Evolutionary conservation across 176 grass and related monocot species (phyloP), one percentile per base, ranked within the genome.

Genomic region (Juncus inflexus): DNA sequence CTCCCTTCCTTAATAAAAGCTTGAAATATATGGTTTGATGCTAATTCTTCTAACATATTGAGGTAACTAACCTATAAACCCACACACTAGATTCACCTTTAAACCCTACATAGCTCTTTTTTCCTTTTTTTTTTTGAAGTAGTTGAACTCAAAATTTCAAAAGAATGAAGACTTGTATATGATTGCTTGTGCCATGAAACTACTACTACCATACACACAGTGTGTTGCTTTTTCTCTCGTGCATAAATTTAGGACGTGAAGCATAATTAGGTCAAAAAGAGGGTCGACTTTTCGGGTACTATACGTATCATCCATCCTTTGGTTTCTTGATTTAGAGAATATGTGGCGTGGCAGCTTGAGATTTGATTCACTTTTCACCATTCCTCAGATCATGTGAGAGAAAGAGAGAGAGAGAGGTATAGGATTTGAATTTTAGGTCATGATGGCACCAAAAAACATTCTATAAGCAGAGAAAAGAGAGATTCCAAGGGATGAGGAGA

Each of bases 341-440:
- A 71, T 71, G 52, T 71, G 67, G 67, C 67, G 67, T 71, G 67
- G 54, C 53, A 71, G 67, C 67, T 57, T 71, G 38, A 71, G 67
- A 71, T 71, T 45, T 59, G 54, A 45, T 71, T 71, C 67, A 71
- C 54, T 53, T 58, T 47, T 69, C 35, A 55, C 51, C 50, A n/a
- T 38, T 37, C 14, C 36, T 37, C 45, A 52, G 65, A 35, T 69
- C 16, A 15, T 15, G 28, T 38, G 65, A 69, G 54, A 57, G 54
- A 57, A 13, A 69, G 36, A 69, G 50, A 9, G 36, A 69, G 45
- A 47, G 45, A 52, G 66, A 9, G 37, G 39, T 14, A 14, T 54
- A 70, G 53, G 16, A 52, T 39, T 50, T 42, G 40, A 42, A 58
- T 16, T 58, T 70, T 70, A 71, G 67, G 67, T 71, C 67, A 10